Evolutionary conservation across 495 filamentous ascomycete species (phyloP), one percentile per base, ranked within the genome.

Genomic region (Filosporella fistucella): DNA sequence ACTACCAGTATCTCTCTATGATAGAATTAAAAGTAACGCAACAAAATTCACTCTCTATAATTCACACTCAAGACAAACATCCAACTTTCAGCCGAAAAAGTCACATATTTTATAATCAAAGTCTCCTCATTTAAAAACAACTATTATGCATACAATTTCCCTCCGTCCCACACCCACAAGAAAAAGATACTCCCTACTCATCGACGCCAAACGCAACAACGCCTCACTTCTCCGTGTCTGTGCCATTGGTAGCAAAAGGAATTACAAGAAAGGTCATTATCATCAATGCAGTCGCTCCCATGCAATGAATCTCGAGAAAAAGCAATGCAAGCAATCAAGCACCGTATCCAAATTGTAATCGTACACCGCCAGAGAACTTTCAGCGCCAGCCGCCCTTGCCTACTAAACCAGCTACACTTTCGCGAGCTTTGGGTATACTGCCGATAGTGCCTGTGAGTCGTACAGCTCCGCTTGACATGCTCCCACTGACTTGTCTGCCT

Each of bases 351-450:
- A 34, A 24, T 25, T 7, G 16, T 37, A 20, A 13, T 42, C 38
- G 44, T 44, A 45, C 34, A 51, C 20, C 42, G 17, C 38, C 16
- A 34, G 20, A 37, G 17, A 23, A 38, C 11, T 14, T 30, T 54
- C 37, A 60, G 41, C 58, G 38, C 58, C 58, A 60, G 3, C 58
- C 45, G 3, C 54, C 51, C 36, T 60, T 60, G 22, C 47, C 45
- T 23, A 52, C 40, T 5, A 55, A 8, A 7, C 50, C 54, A 45
- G 45, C 34, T 11, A 57, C 51, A 42, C 54, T 55, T 18, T 60
- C 58, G 24, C 58, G 25, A 10, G 37, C n/a, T 23, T 50, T 54
- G 0, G 58, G 58, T 8, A 47, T 42, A 12, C 47, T 23, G 2
- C 55, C 46, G 37, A 53, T 28, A 11, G 34, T 56, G 7, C 47